Evolutionary conservation across 2,329 filamentous ascomycete genomes (phyloP).

Genomic region (Plectosphaerella plurivora): DNA sequence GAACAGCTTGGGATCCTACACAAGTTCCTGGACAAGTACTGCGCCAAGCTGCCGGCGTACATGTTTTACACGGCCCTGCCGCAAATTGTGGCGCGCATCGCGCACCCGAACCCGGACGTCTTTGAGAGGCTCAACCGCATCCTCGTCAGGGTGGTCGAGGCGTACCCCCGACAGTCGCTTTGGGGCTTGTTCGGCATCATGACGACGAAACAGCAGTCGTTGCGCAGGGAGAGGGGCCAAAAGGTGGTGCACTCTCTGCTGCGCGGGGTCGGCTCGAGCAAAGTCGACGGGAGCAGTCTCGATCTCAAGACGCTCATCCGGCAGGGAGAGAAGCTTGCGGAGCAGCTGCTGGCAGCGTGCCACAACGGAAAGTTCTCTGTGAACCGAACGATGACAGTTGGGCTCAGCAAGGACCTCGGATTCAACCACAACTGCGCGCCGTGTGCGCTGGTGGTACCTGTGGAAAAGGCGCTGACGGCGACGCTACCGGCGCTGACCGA

Average conservation of each 20-base stretch:
- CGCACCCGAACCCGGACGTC: conserved; percentile 74
- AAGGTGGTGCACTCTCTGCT: conserved; percentile 48
- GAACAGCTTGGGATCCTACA: conserved; percentile 68
- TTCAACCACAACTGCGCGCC: conserved; percentile 85
- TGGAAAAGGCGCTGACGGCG: conserved; percentile 79
- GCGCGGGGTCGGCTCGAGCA: conserved; percentile 34
- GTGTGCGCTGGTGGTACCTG: conserved; percentile 81
- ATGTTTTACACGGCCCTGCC: conserved; percentile 80
- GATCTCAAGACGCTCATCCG: conserved; percentile 70
- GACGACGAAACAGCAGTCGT: conserved; percentile 67
- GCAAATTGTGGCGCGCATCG: conserved; percentile 93
- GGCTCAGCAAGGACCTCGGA: conserved; percentile 69
- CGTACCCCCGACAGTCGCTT: conserved; percentile 85
- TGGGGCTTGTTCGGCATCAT: conserved; percentile 89
- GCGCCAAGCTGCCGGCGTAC: conserved; percentile 66
- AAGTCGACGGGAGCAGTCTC: conserved; percentile 42
- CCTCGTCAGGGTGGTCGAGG: conserved; percentile 77
- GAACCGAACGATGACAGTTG: conserved; percentile 65
- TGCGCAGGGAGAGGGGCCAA: conserved; percentile 54
- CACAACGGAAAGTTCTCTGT: conserved; percentile 69
- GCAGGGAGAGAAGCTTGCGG: conserved; percentile 76
- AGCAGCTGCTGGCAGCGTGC: conserved; percentile 76
- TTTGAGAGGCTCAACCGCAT: conserved; percentile 74
- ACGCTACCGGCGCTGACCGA: conserved; percentile 73
- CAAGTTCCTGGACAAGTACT: conserved; percentile 73